phyloP scores from a whole-genome alignment of 495 filamentous ascomycete species.

The Hypoxylon lenormandii region DNA sequence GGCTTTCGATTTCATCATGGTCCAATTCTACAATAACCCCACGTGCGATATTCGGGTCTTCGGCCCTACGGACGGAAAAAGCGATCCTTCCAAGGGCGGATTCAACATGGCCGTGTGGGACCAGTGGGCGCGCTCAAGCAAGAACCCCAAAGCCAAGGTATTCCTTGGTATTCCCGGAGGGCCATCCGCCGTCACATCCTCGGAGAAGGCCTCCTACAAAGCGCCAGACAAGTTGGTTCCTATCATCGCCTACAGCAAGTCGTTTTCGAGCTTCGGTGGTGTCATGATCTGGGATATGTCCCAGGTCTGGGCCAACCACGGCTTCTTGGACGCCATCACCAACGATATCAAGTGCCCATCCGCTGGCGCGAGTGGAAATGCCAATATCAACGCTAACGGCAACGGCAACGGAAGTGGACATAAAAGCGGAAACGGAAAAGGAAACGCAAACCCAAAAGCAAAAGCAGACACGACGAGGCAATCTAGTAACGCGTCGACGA shows the following conservation, averaged over 20 bases:
- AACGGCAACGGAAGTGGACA: background rate
- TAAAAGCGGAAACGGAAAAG: background rate
- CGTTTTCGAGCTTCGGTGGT: constrained; percentile 71
- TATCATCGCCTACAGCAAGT: constrained; percentile 65
- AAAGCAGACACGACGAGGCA: constrained; percentile 12
- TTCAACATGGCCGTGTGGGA: constrained; percentile 80
- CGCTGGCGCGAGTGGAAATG: background rate
- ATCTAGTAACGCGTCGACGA: constrained; percentile 5
- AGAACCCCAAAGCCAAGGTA: constrained; percentile 72
- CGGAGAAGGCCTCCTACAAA: constrained; percentile 69
- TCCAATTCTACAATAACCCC: constrained; percentile 76
- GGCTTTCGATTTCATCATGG: constrained; percentile 71
- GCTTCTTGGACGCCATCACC: constrained; percentile 59
- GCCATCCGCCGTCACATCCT: constrained; percentile 64
- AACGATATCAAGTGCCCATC: constrained; percentile 29
- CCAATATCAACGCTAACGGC: background rate
- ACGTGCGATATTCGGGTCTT: constrained; percentile 69
- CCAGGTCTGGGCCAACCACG: constrained; percentile 68
- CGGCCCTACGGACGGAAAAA: constrained; percentile 43
- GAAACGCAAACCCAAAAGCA: background rate
- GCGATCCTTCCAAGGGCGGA: constrained; percentile 60
- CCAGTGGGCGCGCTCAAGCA: constrained; percentile 72
- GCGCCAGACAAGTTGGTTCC: constrained; percentile 56
- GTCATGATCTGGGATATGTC: constrained; percentile 79
- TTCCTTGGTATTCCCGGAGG: constrained; percentile 74